A percentile compares a stretch with the other conserved stretches of the same genome.
Conservation (phyloP, 2,329 filamentous ascomycete species). For the Fusarium sp. region DNA sequence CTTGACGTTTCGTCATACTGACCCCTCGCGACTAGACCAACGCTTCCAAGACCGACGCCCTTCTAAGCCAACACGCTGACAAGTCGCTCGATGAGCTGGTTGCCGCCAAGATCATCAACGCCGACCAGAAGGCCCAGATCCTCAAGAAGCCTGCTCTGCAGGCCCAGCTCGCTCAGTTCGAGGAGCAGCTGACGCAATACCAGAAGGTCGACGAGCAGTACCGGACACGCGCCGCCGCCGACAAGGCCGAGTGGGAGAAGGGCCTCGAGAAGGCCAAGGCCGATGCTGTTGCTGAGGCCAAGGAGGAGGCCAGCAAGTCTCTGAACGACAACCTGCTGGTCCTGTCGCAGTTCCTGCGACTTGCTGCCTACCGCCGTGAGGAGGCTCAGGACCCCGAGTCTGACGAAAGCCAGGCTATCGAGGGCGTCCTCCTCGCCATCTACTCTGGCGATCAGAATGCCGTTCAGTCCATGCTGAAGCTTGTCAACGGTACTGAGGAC, state of each 20-base stretch:
- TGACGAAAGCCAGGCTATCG: slow-evolving; percentile 84
- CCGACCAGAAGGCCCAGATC: slow-evolving; percentile 81
- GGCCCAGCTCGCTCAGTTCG: slow-evolving; percentile 74
- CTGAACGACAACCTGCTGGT: slow-evolving; percentile 75
- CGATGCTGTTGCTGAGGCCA: slow-evolving; percentile 63
- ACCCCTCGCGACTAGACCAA: slow-evolving; percentile 63
- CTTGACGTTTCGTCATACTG: slow-evolving; percentile 29
- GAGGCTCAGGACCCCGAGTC: slow-evolving; percentile 73
- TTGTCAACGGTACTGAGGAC: slow-evolving; percentile 79
- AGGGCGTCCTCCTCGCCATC: slow-evolving; percentile 81
- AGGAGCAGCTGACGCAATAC: slow-evolving; percentile 80
- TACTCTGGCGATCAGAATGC: slow-evolving; percentile 83
- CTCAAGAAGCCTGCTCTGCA: slow-evolving; percentile 81
- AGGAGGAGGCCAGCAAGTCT: slow-evolving; percentile 63
- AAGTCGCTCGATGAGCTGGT: slow-evolving; percentile 81
- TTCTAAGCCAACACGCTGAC: slow-evolving; percentile 76
- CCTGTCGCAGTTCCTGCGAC: slow-evolving; percentile 82
- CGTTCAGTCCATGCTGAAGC: slow-evolving; percentile 79
- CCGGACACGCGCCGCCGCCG: slow-evolving; percentile 68
- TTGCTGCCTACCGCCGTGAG: slow-evolving; percentile 80
- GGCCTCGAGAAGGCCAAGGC: slow-evolving; percentile 66
- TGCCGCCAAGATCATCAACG: slow-evolving; percentile 78
- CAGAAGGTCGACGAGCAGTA: slow-evolving; percentile 82
- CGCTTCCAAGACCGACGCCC: slow-evolving; percentile 77
- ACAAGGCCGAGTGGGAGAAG: slow-evolving; percentile 72